These are phyloP conservation scores for Amanita jacksonii DNA, from an alignment of 768 basidiomycete species.

Conservation along the genomic window DNA sequence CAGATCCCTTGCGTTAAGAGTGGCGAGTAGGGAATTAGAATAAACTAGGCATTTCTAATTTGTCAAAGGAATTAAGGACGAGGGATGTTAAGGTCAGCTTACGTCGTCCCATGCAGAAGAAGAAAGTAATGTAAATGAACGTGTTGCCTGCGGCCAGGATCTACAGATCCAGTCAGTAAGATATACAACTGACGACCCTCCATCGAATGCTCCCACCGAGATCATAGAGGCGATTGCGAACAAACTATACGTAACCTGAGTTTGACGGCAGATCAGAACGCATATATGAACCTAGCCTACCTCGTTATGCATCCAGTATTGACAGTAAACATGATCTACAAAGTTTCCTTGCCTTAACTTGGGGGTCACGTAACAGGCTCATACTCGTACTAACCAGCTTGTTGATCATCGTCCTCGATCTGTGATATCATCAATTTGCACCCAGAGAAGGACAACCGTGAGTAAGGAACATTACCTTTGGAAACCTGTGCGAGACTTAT, in stretches of 20 bases:
- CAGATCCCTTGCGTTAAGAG: slow-evolving; percentile 44
- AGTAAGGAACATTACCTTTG: slow-evolving; percentile 24
- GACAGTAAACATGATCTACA: slow-evolving; percentile 33
- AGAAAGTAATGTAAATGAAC: slow-evolving; percentile 51
- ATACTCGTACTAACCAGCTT: slow-evolving; percentile 32
- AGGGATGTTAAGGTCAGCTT: slow-evolving; percentile 14
- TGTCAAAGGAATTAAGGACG: no score
- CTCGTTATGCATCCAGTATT: slow-evolving; percentile 33
- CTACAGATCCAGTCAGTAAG: slow-evolving; percentile 19
- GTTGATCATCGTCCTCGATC: slow-evolving; percentile 37
- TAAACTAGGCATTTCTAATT: no score
- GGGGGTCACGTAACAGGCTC: no score
- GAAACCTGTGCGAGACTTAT: slow-evolving; percentile 36
- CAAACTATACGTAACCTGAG: slow-evolving; percentile 20
- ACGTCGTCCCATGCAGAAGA: slow-evolving; percentile 51
- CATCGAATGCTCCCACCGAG: slow-evolving; percentile 25
- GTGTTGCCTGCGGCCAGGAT: slow-evolving; percentile 37
- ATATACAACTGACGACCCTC: background rate
- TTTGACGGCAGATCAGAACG: background rate
- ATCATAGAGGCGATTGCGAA: slow-evolving; percentile 48
- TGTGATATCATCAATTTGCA: slow-evolving; percentile 13
- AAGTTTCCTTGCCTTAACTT: no score
- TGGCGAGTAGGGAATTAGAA: slow-evolving; percentile 51
- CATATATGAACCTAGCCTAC: slow-evolving; percentile 12
- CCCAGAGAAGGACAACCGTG: no score